Percentiles rank a stretch among this genome's conserved stretches.
Evolutionary conservation across 208 protist genomes (phyloP).

Genomic region (Entamoeba invadens): DNA sequence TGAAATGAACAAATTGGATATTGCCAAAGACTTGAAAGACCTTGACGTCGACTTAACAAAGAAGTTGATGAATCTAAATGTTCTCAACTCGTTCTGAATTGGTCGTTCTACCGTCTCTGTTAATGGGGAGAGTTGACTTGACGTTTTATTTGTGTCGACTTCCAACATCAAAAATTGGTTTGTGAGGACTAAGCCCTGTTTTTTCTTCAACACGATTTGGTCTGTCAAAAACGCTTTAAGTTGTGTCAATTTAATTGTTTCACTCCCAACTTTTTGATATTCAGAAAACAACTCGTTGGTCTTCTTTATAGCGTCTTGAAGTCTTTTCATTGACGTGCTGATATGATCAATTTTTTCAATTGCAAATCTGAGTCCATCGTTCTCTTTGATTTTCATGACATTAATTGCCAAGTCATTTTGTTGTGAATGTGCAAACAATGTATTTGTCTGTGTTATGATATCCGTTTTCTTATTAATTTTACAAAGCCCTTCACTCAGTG

Average conservation of each 20-base stretch:
- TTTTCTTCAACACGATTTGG: background rate
- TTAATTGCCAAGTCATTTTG: background rate
- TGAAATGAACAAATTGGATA: background rate
- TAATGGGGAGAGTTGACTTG: background rate
- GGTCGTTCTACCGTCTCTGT: background rate
- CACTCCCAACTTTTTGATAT: background rate
- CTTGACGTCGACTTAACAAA: background rate
- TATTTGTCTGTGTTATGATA: background rate
- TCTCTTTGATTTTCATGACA: background rate
- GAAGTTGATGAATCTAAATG: background rate
- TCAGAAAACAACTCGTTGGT: background rate
- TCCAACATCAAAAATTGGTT: background rate
- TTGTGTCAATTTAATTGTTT: background rate
- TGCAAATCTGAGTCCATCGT: background rate
- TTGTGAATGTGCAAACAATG: background rate
- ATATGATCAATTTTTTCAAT: background rate
- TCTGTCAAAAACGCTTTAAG: background rate
- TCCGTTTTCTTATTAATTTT: background rate
- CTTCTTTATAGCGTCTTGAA: background rate
- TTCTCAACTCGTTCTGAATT: background rate
- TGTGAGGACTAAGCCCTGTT: background rate
- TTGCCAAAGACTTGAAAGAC: background rate
- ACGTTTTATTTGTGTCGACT: background rate
- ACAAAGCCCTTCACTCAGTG: background rate
- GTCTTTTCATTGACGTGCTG: background rate